Evolutionary conservation across 495 filamentous ascomycete species (phyloP).

Genomic region (Podospora pseudoanserina): DNA sequence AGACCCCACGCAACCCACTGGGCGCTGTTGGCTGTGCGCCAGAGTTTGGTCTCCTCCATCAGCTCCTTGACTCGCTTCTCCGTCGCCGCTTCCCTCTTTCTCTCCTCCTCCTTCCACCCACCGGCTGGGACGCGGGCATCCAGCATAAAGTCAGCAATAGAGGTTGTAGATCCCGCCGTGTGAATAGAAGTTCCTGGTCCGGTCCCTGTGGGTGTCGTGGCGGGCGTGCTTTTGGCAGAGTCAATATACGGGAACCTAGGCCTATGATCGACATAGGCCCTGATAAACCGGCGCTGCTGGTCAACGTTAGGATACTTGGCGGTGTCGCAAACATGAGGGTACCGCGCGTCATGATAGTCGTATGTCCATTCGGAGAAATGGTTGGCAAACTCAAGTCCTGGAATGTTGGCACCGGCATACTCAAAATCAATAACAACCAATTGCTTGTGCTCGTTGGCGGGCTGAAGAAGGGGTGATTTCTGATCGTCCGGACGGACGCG

Average conservation of each 20-base stretch:
- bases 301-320: constrained; percentile 68
- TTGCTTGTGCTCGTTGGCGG: constrained; percentile 89
- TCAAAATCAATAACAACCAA: constrained; percentile 98
- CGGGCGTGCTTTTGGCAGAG: constrained; percentile 29
- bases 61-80: constrained; percentile 65
- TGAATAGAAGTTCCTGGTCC: constrained; percentile 28
- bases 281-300: constrained; percentile 80
- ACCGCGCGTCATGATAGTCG: constrained; percentile 76
- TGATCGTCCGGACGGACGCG: constrained; percentile 78
- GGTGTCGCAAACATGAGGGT: constrained; percentile 64
- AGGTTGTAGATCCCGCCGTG: constrained; percentile 34
- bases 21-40: constrained; percentile 81
- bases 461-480: constrained; percentile 78
- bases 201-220: constrained; percentile 49
- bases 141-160: constrained; percentile 62
- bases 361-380: constrained; percentile 99
- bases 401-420: constrained; percentile 86
- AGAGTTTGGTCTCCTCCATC: constrained; percentile 72
- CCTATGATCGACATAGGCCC: constrained; percentile 78
- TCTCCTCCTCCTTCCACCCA: constrained; percentile 58
- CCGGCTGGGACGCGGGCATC: constrained; percentile 61
- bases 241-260: constrained; percentile 46
- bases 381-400: constrained; percentile 92
- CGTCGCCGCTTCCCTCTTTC: constrained; percentile 51
- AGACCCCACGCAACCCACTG: constrained; percentile 97